A percentile compares a stretch with the other conserved stretches of the same genome.
Conservation (phyloP, 2,329 filamentous ascomycete species). For the Neophaeococcomyces aloes region DNA sequence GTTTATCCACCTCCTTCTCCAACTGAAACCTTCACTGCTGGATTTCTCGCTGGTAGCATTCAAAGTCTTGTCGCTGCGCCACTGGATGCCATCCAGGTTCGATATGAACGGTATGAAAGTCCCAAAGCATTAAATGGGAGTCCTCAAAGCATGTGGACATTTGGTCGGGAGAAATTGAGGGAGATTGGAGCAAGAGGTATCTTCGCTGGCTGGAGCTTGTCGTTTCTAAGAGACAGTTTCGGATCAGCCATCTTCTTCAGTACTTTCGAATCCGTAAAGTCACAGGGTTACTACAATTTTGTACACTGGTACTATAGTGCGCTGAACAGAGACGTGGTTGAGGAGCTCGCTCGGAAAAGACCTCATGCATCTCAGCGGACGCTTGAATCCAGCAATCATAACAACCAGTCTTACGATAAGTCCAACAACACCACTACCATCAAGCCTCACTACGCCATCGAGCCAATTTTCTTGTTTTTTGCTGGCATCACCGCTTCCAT, state of each 20-base stretch:
- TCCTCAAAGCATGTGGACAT: slow-evolving; percentile 51
- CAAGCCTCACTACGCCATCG: slow-evolving; percentile 52
- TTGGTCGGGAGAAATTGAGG: slow-evolving; percentile 45
- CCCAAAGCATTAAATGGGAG: slow-evolving; percentile 25
- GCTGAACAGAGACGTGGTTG: slow-evolving; percentile 24
- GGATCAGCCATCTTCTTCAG: slow-evolving; percentile 54
- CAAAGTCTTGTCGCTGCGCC: slow-evolving; percentile 54
- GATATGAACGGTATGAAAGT: slow-evolving; percentile 47
- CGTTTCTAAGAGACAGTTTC: slow-evolving; percentile 49
- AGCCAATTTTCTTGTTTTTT: slow-evolving; percentile 50
- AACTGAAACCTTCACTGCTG: slow-evolving; percentile 46
- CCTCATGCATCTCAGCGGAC: slow-evolving; percentile 7
- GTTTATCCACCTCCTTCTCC: slow-evolving; percentile 49
- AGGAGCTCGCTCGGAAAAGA: slow-evolving; percentile 21
- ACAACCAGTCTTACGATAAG: slow-evolving; percentile 5
- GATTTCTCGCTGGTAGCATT: slow-evolving; percentile 48
- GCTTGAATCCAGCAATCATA: neutral
- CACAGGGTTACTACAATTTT: slow-evolving; percentile 52
- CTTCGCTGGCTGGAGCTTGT: slow-evolving; percentile 53
- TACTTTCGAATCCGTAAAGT: slow-evolving; percentile 54
- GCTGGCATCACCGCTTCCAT: slow-evolving; percentile 51
- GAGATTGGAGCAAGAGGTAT: slow-evolving; percentile 52
- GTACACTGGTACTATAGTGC: slow-evolving; percentile 48
- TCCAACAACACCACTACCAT: slow-evolving; percentile 33
- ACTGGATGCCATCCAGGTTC: slow-evolving; percentile 52